Base-by-base conservation (phyloP, 192 early-diverging fungal genomes). In the Nowakowskiella sp. region DNA sequence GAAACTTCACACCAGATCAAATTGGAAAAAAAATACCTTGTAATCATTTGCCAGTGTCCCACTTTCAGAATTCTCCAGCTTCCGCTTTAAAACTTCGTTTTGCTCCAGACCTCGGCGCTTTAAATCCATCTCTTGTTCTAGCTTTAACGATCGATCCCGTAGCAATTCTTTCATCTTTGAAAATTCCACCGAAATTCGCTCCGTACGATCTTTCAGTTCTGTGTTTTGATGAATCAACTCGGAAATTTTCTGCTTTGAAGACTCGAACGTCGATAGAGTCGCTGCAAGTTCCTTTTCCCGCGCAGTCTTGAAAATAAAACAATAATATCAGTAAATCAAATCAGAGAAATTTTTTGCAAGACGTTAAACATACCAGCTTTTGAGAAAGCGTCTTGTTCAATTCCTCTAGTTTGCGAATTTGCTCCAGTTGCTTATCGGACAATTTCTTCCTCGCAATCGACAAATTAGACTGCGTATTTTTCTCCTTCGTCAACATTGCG, bases 381-480 rank as follows among this genome's bases (percentile, higher is more conserved):
- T 68, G 66, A 8, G 68, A 61, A 28, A 91, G 57, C 4, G 55
- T 61, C 48, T 85, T 84, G 52, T 91, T 91, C 28, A 78, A 77
- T 43, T 92, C 88, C 58, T 94, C 87, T 6, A 88, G 58, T 25
- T 72, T 75, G 31, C 82, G 76, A 46, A 93, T 86, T 54, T 84
- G 81, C 51, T 92, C 91, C 59, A 86, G 66, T 62, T 92, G 91
- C 70, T 87, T 86, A 50, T 88, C 84, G 28, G 81, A 83, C 51
- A 87, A 85, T 31, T 64, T 63, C 51, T 85, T 85, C 55, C 89
- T 70, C 1, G 85, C 78, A 47, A 84, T 76, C 44, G 73, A 78
- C 52, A 76, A 68, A 52, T 84, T 74, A 21, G 76, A 68, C 42
- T 76, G 67, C 19, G 82, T 71, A 23, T 83, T 86, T 47, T 69